Percentiles rank a stretch among this genome's conserved stretches.
phyloP scores from a whole-genome alignment of 148 eudicot genomes.

The Fallopia convolvulus region DNA sequence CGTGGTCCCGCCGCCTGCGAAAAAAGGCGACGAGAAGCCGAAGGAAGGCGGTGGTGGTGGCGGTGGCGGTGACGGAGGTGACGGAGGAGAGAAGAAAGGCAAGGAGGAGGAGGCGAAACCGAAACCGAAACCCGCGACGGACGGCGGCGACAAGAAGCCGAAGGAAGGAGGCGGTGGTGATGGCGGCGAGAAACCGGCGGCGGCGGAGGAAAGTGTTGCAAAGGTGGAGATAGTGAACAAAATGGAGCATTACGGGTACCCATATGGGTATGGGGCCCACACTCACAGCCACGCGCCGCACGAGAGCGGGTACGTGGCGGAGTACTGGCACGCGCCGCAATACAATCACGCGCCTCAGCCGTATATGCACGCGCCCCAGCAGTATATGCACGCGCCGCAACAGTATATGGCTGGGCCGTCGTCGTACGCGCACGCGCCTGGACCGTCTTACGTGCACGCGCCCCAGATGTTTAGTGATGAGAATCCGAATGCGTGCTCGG shows the following conservation, averaged over 20 bases:
- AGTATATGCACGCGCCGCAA: neutral
- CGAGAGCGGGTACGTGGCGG: neutral
- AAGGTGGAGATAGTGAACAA: constrained; percentile 15
- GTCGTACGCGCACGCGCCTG: neutral
- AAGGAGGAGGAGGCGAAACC: constrained; percentile 11
- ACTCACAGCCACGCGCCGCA: neutral
- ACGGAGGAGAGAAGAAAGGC: neutral
- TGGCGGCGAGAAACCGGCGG: neutral
- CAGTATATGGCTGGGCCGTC: neutral
- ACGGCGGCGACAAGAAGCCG: too few species aligned
- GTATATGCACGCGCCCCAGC: neutral
- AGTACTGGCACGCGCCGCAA: constrained; percentile 3
- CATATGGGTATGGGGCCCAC: constrained; percentile 4
- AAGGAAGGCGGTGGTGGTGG: constrained; percentile 5
- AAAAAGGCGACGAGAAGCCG: constrained; percentile 29
- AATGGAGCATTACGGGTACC: constrained; percentile 11
- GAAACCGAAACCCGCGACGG: neutral
- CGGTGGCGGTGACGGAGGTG: neutral
- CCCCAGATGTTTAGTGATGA: constrained; percentile 13
- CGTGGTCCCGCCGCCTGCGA: constrained; percentile 38
- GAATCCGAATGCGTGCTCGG: constrained; percentile 15
- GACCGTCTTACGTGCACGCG: neutral
- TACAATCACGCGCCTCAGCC: neutral
- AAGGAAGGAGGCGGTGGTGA: neutral
- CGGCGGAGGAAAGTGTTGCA: neutral